Evolutionary conservation across 2,329 filamentous ascomycete species (phyloP), one percentile per base, ranked within the genome.

Genomic region (Coleophoma cylindrospora): DNA sequence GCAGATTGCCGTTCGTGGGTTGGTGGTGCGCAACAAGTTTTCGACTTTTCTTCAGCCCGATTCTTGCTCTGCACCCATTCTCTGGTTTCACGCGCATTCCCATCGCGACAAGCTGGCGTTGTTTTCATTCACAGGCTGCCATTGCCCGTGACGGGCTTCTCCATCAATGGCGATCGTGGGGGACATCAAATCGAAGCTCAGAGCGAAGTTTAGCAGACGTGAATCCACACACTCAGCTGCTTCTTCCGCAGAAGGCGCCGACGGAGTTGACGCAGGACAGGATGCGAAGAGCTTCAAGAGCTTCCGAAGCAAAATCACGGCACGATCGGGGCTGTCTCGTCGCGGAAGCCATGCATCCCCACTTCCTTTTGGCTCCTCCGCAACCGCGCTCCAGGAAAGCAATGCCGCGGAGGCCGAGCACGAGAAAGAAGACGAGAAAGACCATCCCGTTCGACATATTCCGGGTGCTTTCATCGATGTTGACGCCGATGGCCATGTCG

Each of bases 171-270:
- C 61, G 61, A 57, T 57, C 37, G 60, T 61, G 32, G 58, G 57
- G 46, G 54, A 57, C 46, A 52, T 63, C 22, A 62, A 55, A 50
- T 52, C 52, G 36, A 52, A 57, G 19, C 44, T 61, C 32, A 51
- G 56, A 34, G 54, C 55, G 17, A 60, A 57, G 41, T 61, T 63
- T 51, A 56, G 47, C 43, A 56, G 61, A 33, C 40, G 58, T 36
- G 43, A 52, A 32, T 61, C 58, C 43, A 54, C 53, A 2, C 57
- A 58, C 7, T 56, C 54, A 11, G 34, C 55, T 9, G 55, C 56
- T 33, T 54, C 49, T 12, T 52, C 49, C n/a, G 36, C 19, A 27
- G 36, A 22, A 2, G 46, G 21, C 19, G 46, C 32, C 37, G 36
- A 36, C 9, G 46, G 22, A 8, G n/a, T 21, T 10, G 36, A n/a